phyloP scores from a whole-genome alignment of 306 rosid species.

The Abrus pulchellus region DNA sequence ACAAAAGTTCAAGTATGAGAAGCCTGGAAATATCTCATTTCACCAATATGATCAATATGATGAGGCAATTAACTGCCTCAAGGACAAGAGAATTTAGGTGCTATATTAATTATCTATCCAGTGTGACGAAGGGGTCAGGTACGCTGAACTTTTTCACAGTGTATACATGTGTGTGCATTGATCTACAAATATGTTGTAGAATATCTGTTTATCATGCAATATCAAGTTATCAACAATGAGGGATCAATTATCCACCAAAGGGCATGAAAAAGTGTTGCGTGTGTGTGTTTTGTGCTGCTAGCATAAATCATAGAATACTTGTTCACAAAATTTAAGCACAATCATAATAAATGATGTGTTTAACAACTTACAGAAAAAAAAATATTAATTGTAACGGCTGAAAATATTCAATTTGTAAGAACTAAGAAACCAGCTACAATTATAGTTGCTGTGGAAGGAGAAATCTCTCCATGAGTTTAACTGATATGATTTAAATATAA shows the following conservation, averaged over 20 bases:
- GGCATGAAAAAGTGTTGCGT: not conserved
- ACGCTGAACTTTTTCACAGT: not conserved
- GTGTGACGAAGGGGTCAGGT: not conserved
- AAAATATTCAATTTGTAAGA: not conserved
- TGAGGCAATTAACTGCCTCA: not conserved
- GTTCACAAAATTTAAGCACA: not conserved
- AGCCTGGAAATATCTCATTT: slow-evolving; percentile 21
- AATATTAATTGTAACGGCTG: too few relatives aligned
- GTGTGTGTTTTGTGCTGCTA: not conserved
- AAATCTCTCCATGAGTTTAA: slow-evolving; percentile 11
- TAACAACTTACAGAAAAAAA: not conserved
- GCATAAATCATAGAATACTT: not conserved
- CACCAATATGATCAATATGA: slow-evolving; percentile 22
- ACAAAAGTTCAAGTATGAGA: slow-evolving; percentile 3
- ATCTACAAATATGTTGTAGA: not conserved
- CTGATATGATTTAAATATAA: slow-evolving; percentile 4
- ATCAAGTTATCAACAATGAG: slow-evolving; percentile 4
- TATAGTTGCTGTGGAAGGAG: slow-evolving; percentile 21
- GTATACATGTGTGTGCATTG: not conserved
- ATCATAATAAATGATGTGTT: not conserved
- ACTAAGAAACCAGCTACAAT: slow-evolving; percentile 1
- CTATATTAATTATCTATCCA: not conserved
- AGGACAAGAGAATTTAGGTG: not conserved
- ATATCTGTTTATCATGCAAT: slow-evolving; percentile 1
- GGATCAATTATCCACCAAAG: slow-evolving; percentile 4